A percentile compares a stretch with the other conserved stretches of the same genome.
phyloP scores from a whole-genome alignment of 2,329 filamentous ascomycete genomes.

The Thielaviopsis ethacetica region DNA sequence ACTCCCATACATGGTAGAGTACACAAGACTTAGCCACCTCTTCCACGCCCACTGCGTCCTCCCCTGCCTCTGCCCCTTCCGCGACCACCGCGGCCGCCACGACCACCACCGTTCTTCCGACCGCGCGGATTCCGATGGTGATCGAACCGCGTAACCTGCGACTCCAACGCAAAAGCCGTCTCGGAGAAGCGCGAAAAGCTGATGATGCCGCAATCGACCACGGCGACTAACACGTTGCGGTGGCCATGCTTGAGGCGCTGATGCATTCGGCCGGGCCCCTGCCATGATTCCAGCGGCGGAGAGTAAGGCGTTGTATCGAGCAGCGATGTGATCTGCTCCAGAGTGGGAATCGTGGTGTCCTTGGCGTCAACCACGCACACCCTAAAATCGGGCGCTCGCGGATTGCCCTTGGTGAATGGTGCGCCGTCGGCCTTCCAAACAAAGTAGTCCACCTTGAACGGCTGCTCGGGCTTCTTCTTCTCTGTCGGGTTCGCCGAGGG shows the following conservation, averaged over 20 bases:
- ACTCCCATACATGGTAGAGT: background rate
- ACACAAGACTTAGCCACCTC: background rate
- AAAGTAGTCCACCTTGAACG: slow-evolving; percentile 62
- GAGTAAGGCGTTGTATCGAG: slow-evolving; percentile 51
- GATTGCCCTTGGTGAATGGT: slow-evolving; percentile 63
- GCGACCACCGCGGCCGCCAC: slow-evolving; percentile 24
- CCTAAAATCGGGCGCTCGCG: slow-evolving; percentile 66
- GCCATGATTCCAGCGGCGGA: slow-evolving; percentile 17
- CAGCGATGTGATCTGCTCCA: slow-evolving; percentile 54
- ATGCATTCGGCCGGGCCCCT: slow-evolving; percentile 41
- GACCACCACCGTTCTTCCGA: slow-evolving; percentile 23
- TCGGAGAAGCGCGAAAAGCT: slow-evolving; percentile 76
- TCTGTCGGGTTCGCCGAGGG: slow-evolving; percentile 18
- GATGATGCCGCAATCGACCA: slow-evolving; percentile 78
- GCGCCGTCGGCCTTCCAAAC: slow-evolving; percentile 53
- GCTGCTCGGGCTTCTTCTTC: slow-evolving; percentile 22
- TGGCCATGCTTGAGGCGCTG: slow-evolving; percentile 69
- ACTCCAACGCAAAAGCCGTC: slow-evolving; percentile 62
- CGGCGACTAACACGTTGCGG: slow-evolving; percentile 67
- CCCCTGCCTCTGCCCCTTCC: slow-evolving; percentile 25
- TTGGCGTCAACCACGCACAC: slow-evolving; percentile 69
- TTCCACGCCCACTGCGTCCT: background rate
- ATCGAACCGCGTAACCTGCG: slow-evolving; percentile 43
- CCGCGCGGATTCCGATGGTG: slow-evolving; percentile 19
- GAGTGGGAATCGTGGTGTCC: slow-evolving; percentile 52